Evolutionary conservation across 176 grass and related monocot species (phyloP).

Genomic region (Musa beccarii): DNA sequence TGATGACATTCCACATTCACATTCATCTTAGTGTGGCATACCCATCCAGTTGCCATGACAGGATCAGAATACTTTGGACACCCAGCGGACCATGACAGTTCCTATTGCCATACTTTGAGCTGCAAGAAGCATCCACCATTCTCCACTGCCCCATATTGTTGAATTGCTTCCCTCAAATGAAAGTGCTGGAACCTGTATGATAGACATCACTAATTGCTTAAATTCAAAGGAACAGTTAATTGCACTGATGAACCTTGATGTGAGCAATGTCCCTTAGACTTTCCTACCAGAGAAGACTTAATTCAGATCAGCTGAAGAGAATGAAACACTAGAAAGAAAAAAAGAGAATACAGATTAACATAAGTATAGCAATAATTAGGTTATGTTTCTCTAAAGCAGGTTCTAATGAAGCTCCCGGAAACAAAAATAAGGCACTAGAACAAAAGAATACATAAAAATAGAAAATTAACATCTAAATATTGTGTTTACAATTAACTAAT

Average conservation of each 20-base stretch:
- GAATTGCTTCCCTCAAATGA: slow-evolving; percentile 44
- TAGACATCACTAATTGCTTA: background rate
- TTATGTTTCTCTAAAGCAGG: too few relatives aligned
- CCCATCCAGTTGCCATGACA: slow-evolving; percentile 98
- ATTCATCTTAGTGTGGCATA: slow-evolving; percentile 22
- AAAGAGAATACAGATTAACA: too few relatives aligned
- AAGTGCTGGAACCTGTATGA: slow-evolving; percentile 62
- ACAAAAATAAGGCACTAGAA: background rate
- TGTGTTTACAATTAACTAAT: background rate
- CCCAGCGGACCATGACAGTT: slow-evolving; percentile 93
- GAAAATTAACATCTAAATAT: background rate
- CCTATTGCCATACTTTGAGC: slow-evolving; percentile 94
- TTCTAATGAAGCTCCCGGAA: background rate
- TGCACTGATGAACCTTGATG: background rate
- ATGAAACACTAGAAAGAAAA: too few relatives aligned
- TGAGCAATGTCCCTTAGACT: background rate
- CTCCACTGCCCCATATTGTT: slow-evolving; percentile 81
- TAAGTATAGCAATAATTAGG: too few relatives aligned
- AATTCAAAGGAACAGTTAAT: background rate
- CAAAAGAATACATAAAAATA: background rate
- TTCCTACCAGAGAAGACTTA: background rate
- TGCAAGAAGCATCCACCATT: slow-evolving; percentile 94
- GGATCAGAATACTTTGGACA: slow-evolving; percentile 94
- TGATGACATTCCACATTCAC: background rate
- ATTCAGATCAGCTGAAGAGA: too few relatives aligned